These are phyloP conservation scores for Posidonia oceanica DNA, from an alignment of 116 monocot genomes.

Conservation along the genomic window DNA sequence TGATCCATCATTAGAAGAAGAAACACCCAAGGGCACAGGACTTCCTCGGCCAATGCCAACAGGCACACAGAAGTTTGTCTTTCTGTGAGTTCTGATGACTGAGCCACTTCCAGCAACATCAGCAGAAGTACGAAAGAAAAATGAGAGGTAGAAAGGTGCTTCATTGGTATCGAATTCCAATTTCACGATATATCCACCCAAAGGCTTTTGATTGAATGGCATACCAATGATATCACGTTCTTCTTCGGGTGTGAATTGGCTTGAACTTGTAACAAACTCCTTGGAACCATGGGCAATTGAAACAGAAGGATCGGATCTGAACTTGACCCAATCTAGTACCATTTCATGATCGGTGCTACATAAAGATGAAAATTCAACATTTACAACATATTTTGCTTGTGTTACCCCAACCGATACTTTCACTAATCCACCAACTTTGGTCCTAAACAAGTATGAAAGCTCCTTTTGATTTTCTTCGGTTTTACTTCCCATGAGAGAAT, in stretches of 20 bases:
- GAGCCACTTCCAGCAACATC: slow-evolving; percentile 15
- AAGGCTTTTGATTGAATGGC: slow-evolving; percentile 20
- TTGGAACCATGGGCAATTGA: slow-evolving; percentile 10
- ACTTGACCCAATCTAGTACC: slow-evolving; percentile 40
- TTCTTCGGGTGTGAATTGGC: not conserved
- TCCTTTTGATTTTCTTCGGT: slow-evolving; percentile 6
- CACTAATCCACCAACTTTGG: slow-evolving; percentile 42
- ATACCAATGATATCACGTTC: slow-evolving; percentile 12
- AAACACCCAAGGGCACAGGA: slow-evolving; percentile 62
- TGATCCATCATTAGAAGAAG: slow-evolving; percentile 32
- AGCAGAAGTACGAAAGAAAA: slow-evolving; percentile 15
- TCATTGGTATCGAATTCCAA: slow-evolving; percentile 38
- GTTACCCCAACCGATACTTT: slow-evolving; percentile 39
- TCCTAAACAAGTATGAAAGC: slow-evolving; percentile 39
- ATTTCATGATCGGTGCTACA: slow-evolving; percentile 14
- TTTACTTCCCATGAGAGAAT: slow-evolving; percentile 6
- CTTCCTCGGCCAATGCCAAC: slow-evolving; percentile 50
- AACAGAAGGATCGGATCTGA: slow-evolving; percentile 36
- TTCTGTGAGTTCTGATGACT: slow-evolving; percentile 42
- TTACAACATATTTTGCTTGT: slow-evolving; percentile 20
- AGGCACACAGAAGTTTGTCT: slow-evolving; percentile 64
- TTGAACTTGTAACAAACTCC: not conserved
- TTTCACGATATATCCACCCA: slow-evolving; percentile 13
- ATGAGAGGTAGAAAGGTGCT: slow-evolving; percentile 56
- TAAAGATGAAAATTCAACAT: slow-evolving; percentile 45